Evolutionary conservation across 2,329 filamentous ascomycete species (phyloP).

Genomic region (Colletotrichum spinosum): DNA sequence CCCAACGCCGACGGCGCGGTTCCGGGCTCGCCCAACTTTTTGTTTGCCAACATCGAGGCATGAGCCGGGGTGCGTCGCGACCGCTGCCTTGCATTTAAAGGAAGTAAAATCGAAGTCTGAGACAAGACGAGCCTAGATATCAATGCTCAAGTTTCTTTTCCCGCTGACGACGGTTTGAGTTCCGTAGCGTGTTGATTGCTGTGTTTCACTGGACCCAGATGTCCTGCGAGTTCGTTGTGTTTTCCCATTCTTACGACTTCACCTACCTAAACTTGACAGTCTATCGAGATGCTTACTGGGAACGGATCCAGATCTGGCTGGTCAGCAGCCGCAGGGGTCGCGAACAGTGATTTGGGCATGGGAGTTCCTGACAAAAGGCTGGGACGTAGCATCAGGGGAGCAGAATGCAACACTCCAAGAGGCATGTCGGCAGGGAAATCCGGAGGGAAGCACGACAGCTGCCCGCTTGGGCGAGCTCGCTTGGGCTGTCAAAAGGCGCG

Average conservation of each 20-base stretch:
- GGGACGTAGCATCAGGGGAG: background rate
- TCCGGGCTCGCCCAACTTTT: slow-evolving; percentile 84
- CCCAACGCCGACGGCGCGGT: slow-evolving; percentile 78
- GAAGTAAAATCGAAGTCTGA: too few species aligned
- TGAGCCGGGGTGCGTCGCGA: background rate
- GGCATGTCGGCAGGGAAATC: background rate
- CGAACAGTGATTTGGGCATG: background rate
- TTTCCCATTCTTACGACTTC: too few species aligned
- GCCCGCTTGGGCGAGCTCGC: background rate
- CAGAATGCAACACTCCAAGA: background rate
- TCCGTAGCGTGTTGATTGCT: too few species aligned
- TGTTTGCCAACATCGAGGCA: slow-evolving; percentile 82
- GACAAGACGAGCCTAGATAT: background rate
- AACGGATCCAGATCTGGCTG: too few species aligned
- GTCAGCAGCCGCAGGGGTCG: background rate
- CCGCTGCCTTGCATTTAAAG: too few species aligned
- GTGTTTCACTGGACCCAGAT: too few species aligned
- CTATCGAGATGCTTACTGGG: too few species aligned
- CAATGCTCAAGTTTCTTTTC: too few species aligned
- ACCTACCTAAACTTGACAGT: too few species aligned
- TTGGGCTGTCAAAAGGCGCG: background rate
- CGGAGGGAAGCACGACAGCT: background rate
- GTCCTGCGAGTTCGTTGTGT: too few species aligned
- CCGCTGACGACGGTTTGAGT: too few species aligned
- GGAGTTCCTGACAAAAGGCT: slow-evolving; percentile 2